Base-by-base conservation (phyloP, 768 basidiomycete genomes). In the Suillus placidus region DNA sequence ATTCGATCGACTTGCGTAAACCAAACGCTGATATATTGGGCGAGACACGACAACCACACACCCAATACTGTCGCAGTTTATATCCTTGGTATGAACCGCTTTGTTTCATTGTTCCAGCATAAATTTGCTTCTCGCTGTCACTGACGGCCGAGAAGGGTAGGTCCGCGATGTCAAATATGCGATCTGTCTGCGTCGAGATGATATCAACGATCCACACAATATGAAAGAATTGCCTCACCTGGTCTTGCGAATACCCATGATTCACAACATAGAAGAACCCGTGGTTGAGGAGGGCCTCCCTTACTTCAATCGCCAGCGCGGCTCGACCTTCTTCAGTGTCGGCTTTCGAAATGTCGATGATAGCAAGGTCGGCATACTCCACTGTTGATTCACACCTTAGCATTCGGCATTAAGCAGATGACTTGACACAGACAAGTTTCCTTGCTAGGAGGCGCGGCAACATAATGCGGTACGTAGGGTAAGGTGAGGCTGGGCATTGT, bases 41-140 rank as follows among this genome's bases (percentile, higher is more conserved):
- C 60, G 51, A 51, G 23, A 30, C 16, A 13, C 9, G 6, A 37
- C 32, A 5, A 7, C 0, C 20, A 57, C 73, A 20, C 61, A 85
- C 84, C 83, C 82, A 86, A 64, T 84, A 84, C 49, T 81, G 77
- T 6, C 82, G 78, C 7, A 76, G 75, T 68, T 87, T 87, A 68
- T 87, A 87, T 2, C 85, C 85, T 67, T 84, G 81, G 66, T 81
- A 86, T 4, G 82, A 80, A 13, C 83, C 83, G 0, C 76, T 80
- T 37, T 81, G 76, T 64, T 82, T 83, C 64, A 80, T 80, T n/a
- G 80, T 68, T 2, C 67, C 81, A 30, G 67, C 75, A 65, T 85
- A 83, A 4, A 42, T 57, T 32, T 74, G 68, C 69, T 86, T 86
- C 63, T 86, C 85, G 14, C 77, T 78, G 0, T 79, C 72, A 34